Conservation (phyloP, 2,329 filamentous ascomycete species). For the Pyrenophora graminea region DNA sequence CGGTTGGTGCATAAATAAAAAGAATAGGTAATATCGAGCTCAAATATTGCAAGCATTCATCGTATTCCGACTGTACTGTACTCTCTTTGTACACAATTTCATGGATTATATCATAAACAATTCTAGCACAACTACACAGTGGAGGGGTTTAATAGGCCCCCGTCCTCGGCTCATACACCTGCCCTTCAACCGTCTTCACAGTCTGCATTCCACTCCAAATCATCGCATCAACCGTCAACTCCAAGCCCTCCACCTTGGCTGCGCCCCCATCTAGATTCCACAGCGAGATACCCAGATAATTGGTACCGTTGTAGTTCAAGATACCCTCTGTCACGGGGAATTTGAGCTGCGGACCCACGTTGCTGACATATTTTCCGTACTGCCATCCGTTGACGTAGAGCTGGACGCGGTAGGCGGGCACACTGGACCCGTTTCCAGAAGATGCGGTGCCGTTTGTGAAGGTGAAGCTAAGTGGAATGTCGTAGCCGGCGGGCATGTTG, state of each 20-base stretch:
- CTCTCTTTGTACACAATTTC: no score
- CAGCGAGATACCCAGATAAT: constrained; percentile 69
- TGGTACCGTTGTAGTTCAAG: constrained; percentile 70
- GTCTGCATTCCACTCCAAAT: constrained; percentile 56
- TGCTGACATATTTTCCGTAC: constrained; percentile 69
- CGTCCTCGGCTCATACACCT: constrained; percentile 52
- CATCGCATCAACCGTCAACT: constrained; percentile 55
- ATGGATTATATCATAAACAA: no score
- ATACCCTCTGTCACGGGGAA: constrained; percentile 77
- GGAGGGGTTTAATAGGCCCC: constrained; percentile 54
- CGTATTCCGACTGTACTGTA: no score
- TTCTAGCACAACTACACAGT: no score
- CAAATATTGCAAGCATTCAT: no score
- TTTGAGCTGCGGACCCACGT: constrained; percentile 73
- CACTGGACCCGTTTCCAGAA: constrained; percentile 24
- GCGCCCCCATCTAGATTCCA: constrained; percentile 67
- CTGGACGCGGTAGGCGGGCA: constrained; percentile 60
- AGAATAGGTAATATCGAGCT: no score
- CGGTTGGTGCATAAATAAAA: no score
- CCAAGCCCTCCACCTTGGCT: constrained; percentile 61
- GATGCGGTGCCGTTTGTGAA: constrained; percentile 56
- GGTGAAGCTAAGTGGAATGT: constrained; percentile 64
- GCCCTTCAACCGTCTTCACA: constrained; percentile 53
- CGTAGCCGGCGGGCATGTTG: constrained; percentile 60
- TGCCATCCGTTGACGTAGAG: constrained; percentile 79